phyloP scores from a whole-genome alignment of 257 asterid species.

The Solanum peruvianum region DNA sequence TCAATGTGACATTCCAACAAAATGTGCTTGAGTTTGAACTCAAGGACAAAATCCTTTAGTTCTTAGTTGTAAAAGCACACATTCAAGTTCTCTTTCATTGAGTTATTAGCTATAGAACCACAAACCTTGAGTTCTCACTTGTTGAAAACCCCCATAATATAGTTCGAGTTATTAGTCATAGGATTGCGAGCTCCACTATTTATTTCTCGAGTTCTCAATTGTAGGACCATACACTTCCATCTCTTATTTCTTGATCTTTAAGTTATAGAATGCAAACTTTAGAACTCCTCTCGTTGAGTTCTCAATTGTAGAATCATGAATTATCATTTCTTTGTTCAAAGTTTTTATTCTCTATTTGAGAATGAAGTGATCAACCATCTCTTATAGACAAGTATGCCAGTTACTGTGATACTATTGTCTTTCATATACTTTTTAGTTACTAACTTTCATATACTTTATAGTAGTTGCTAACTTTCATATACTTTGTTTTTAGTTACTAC shows the following conservation, averaged over 20 bases:
- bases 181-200: background rate
- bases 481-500: background rate
- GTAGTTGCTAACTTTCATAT: no score
- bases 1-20: background rate
- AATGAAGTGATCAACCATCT: conserved; percentile 17
- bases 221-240: background rate
- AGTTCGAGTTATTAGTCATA: background rate
- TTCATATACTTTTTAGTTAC: background rate
- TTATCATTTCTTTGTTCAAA: background rate
- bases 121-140: background rate
- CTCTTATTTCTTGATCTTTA: background rate
- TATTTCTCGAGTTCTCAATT: background rate
- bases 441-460: no score
- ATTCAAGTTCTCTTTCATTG: background rate
- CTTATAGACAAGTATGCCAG: conserved; percentile 26
- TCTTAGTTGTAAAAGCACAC: background rate
- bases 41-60: background rate
- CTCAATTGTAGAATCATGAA: background rate
- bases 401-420: background rate
- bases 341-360: conserved; percentile 28
- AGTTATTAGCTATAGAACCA: background rate
- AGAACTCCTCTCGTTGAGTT: background rate
- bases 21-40: background rate
- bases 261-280: background rate
- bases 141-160: background rate